Evolutionary conservation across 2,329 filamentous ascomycete species (phyloP).

Genomic region (Mollisiaceae sp.): DNA sequence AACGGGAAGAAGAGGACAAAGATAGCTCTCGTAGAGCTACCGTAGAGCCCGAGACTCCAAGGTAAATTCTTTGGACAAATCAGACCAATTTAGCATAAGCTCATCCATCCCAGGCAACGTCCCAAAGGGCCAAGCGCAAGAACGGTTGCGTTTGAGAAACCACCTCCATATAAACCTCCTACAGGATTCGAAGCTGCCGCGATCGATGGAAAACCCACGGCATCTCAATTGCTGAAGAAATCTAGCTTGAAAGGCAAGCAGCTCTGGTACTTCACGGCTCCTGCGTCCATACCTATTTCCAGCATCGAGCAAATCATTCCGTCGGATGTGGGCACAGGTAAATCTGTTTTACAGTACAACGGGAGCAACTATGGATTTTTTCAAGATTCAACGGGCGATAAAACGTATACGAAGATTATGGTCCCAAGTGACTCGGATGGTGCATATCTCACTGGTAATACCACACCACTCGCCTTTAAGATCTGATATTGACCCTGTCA

Average conservation of each 20-base stretch:
- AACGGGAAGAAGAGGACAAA: conserved; percentile 42
- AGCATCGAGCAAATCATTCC: conserved; percentile 69
- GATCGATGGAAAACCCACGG: conserved; percentile 24
- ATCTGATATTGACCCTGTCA: background rate
- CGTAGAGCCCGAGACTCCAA: conserved; percentile 27
- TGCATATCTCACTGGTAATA: conserved; percentile 60
- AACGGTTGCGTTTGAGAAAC: conserved; percentile 25
- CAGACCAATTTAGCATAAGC: background rate
- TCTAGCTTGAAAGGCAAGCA: conserved; percentile 71
- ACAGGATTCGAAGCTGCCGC: conserved; percentile 36
- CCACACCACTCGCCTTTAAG: background rate
- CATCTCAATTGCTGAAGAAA: conserved; percentile 59
- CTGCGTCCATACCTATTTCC: conserved; percentile 70
- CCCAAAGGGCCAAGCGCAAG: conserved; percentile 25
- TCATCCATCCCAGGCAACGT: conserved; percentile 22
- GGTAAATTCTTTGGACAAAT: conserved; percentile 21
- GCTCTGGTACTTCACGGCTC: conserved; percentile 81
- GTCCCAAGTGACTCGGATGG: conserved; percentile 62
- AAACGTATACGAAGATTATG: conserved; percentile 61
- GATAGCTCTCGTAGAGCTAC: conserved; percentile 27
- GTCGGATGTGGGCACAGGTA: conserved; percentile 57
- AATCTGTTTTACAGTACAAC: conserved; percentile 64
- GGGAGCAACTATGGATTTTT: conserved; percentile 67
- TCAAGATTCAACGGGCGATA: conserved; percentile 57
- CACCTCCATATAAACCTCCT: conserved; percentile 35